These are phyloP conservation scores for Kurtzmaniella fragi DNA, from an alignment of 805 yeast species.

Conservation along the genomic window DNA sequence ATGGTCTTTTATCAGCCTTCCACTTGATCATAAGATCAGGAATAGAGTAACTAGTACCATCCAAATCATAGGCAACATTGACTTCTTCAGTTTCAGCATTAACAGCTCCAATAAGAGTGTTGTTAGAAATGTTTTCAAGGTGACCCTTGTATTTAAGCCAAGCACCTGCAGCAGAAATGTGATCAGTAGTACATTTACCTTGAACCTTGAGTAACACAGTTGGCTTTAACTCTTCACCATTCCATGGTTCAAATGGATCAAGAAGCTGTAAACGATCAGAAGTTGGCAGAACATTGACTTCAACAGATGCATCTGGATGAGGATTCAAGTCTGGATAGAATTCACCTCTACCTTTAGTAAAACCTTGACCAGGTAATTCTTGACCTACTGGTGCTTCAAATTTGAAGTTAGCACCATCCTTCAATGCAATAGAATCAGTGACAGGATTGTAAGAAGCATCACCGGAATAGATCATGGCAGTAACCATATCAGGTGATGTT, in stretches of 20 bases:
- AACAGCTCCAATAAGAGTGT: conserved; percentile 94
- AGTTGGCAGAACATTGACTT: conserved; percentile 72
- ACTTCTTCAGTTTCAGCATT: conserved; percentile 97
- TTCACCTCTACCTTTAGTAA: conserved; percentile 65
- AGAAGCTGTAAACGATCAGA: conserved; percentile 88
- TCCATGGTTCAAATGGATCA: conserved; percentile 86
- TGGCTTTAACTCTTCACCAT: conserved; percentile 75
- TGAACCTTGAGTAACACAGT: conserved; percentile 83
- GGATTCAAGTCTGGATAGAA: conserved; percentile 75
- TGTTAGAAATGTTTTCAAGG: conserved; percentile 89
- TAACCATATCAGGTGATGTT: conserved; percentile 97
- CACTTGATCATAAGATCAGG: conserved; percentile 97
- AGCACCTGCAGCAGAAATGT: conserved; percentile 97
- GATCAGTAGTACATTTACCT: conserved; percentile 98
- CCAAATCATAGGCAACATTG: conserved; percentile 81
- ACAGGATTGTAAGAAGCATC: conserved; percentile 88
- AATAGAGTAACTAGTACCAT: conserved; percentile 71
- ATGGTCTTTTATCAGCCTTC: conserved; percentile 78
- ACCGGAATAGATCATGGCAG: conserved; percentile 95
- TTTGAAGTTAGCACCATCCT: conserved; percentile 67
- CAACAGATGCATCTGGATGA: conserved; percentile 52
- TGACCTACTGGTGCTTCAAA: conserved; percentile 78
- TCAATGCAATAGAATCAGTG: conserved; percentile 72
- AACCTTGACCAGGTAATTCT: conserved; percentile 79
- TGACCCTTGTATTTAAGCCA: conserved; percentile 99